Conservation (phyloP, 768 basidiomycete genomes). For the Dioszegia hungarica region DNA sequence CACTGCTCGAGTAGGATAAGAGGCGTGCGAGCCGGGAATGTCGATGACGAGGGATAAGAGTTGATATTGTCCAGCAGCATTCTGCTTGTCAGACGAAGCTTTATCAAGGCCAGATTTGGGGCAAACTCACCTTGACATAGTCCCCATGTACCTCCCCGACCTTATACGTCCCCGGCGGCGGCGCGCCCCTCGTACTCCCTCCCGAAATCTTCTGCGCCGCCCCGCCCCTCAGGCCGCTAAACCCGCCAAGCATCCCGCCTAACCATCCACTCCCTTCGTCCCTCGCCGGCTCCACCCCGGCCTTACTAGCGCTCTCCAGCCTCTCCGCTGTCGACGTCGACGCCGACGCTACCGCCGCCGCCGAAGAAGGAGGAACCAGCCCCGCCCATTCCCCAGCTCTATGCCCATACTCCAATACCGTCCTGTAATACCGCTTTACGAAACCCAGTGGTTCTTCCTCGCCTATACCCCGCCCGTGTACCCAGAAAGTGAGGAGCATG, state of each 20-base stretch:
- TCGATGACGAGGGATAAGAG: constrained; percentile 45
- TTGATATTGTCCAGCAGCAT: constrained; percentile 38
- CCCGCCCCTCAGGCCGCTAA: constrained; percentile 11
- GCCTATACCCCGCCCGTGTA: constrained; percentile 43
- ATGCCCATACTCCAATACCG: constrained; percentile 15
- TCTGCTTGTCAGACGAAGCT: constrained; percentile 12
- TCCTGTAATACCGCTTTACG: constrained; percentile 15
- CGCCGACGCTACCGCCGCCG: neutral
- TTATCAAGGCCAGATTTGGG: neutral
- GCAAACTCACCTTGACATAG: constrained; percentile 44
- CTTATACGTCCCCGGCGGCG: constrained; percentile 47
- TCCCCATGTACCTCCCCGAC: constrained; percentile 45
- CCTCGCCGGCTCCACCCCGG: neutral
- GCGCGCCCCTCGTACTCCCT: constrained; percentile 20
- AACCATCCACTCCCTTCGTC: constrained; percentile 6
- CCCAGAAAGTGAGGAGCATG: constrained; percentile 46
- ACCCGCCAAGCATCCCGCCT: constrained; percentile 26
- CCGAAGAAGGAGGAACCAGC: constrained; percentile 5
- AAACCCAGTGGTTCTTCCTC: constrained; percentile 38
- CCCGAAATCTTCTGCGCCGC: neutral
- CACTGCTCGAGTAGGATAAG: constrained; percentile 39
- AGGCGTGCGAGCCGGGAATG: constrained; percentile 34
- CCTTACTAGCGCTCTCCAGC: too few relatives aligned
- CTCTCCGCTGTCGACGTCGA: neutral
- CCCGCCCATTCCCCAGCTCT: constrained; percentile 9